Conservation (phyloP, 2,329 filamentous ascomycete genomes). For the Herpotrichia juniperi region DNA sequence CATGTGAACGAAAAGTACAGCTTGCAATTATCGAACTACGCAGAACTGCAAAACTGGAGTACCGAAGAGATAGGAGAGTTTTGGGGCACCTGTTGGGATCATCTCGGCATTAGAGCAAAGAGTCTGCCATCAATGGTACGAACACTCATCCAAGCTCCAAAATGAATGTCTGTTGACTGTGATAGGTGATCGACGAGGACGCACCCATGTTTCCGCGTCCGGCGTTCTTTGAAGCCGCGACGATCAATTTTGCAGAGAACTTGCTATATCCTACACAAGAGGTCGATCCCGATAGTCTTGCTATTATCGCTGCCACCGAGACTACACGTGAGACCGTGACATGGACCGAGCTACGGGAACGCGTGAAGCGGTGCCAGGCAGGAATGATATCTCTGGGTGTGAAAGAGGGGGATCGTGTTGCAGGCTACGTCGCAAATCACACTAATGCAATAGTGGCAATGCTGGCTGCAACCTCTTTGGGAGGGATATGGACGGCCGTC, state of each 20-base stretch:
- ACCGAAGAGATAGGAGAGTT: slow-evolving; percentile 75
- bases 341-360: slow-evolving; percentile 81
- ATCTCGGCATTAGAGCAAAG: slow-evolving; percentile 76
- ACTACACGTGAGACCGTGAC: slow-evolving; percentile 67
- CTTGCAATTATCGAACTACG: slow-evolving; percentile 69
- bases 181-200: slow-evolving; percentile 69
- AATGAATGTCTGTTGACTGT: slow-evolving; percentile 16
- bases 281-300: slow-evolving; percentile 65
- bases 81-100: slow-evolving; percentile 87
- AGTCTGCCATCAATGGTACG: slow-evolving; percentile 65
- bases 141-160: not conserved
- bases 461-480: slow-evolving; percentile 80
- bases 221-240: slow-evolving; percentile 79
- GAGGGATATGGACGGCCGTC: slow-evolving; percentile 91
- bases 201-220: slow-evolving; percentile 85
- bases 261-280: slow-evolving; percentile 75
- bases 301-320: slow-evolving; percentile 84
- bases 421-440: slow-evolving; percentile 87
- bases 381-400: slow-evolving; percentile 73
- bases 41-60: slow-evolving; percentile 85
- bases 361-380: slow-evolving; percentile 74
- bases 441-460: slow-evolving; percentile 85
- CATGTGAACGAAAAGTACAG: slow-evolving; percentile 71
- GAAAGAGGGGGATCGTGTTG: slow-evolving; percentile 65
- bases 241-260: slow-evolving; percentile 94